Evolutionary conservation across 2,329 filamentous ascomycete species (phyloP).

Genomic region (Beauveria sp.): DNA sequence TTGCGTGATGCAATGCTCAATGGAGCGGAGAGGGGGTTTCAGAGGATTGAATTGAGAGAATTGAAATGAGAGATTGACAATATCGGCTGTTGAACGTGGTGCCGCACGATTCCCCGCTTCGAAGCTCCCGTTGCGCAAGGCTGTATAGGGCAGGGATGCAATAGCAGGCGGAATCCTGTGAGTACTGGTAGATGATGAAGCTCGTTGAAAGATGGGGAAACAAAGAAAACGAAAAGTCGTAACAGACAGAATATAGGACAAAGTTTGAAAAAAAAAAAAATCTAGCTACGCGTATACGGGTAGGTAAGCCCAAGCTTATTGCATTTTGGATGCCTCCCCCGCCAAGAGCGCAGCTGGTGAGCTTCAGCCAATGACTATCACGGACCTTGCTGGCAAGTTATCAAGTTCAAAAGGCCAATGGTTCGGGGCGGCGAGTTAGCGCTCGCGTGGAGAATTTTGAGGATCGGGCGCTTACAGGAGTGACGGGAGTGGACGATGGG

Average conservation of each 20-base stretch:
- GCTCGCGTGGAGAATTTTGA: background rate
- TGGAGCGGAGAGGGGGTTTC: background rate
- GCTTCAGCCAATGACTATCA: background rate
- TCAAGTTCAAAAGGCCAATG: background rate
- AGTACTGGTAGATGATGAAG: too few relatives aligned
- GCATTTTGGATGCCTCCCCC: background rate
- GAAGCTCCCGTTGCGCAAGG: background rate
- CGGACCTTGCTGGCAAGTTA: background rate
- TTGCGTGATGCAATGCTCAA: background rate
- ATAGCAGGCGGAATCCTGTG: background rate
- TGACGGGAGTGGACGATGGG: background rate
- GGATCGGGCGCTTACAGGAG: constrained; percentile 1
- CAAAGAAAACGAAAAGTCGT: background rate
- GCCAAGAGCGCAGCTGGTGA: background rate
- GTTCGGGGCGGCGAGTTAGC: background rate
- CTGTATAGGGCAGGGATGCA: background rate
- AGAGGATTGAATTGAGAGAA: background rate
- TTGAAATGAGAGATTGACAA: background rate
- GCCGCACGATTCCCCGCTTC: constrained; percentile 1
- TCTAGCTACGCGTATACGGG: too few relatives aligned
- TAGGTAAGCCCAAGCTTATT: too few relatives aligned
- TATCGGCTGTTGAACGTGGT: background rate
- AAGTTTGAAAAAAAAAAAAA: too few relatives aligned
- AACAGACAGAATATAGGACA: background rate
- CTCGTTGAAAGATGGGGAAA: too few relatives aligned